phyloP scores from a whole-genome alignment of 345 rosid genomes.

The Capsella bursapastoris region DNA sequence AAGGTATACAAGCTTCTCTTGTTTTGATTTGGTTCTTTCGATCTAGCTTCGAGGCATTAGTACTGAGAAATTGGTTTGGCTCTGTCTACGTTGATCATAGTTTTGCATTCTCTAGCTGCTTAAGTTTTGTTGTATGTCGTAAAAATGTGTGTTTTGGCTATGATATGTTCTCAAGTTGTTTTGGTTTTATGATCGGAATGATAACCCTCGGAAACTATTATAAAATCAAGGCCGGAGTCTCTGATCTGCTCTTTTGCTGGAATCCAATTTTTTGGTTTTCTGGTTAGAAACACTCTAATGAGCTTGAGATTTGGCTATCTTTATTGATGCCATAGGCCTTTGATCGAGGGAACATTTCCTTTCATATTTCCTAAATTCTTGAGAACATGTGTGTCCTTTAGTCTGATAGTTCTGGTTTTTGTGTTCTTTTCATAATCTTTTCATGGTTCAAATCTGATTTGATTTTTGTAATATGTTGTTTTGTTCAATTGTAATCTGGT shows the following conservation, averaged over 20 bases:
- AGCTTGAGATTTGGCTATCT: slow-evolving; percentile 42
- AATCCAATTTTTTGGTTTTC: slow-evolving; percentile 4
- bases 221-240: slow-evolving; percentile 39
- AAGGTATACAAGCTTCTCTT: slow-evolving; percentile 25
- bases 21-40: background rate
- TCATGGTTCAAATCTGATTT: too few species aligned
- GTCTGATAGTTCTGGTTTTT: background rate
- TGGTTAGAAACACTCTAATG: slow-evolving; percentile 37
- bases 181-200: slow-evolving; percentile 26
- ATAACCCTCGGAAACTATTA: slow-evolving; percentile 27
- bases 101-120: background rate
- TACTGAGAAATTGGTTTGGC: background rate
- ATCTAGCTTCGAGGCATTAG: background rate
- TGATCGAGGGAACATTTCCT: slow-evolving; percentile 45
- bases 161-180: slow-evolving; percentile 6
- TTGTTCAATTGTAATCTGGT: background rate
- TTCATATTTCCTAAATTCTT: background rate
- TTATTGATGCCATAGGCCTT: slow-evolving; percentile 41
- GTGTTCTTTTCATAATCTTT: background rate
- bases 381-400: background rate
- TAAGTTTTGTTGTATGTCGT: background rate
- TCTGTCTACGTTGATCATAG: background rate
- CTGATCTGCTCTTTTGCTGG: slow-evolving; percentile 34
- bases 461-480: background rate
- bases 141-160: background rate